These are phyloP conservation scores for Fusarium sambucinum DNA, from an alignment of 2,329 filamentous ascomycete species.

Conservation along the genomic window DNA sequence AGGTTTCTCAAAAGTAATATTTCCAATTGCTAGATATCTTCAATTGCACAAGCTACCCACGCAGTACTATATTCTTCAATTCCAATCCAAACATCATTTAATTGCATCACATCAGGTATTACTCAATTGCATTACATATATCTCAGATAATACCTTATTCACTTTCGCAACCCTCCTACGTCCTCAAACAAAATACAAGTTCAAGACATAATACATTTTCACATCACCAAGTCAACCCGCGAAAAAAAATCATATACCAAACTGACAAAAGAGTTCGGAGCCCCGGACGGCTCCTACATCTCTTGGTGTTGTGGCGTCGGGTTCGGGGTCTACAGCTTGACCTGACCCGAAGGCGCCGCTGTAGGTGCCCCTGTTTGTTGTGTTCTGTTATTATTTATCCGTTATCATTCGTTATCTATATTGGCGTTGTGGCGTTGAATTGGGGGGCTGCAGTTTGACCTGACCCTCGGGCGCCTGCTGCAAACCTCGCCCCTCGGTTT, in stretches of 20 bases:
- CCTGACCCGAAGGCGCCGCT: constrained; percentile 35
- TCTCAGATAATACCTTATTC: not conserved
- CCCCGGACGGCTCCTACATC: constrained; percentile 46
- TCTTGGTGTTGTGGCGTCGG: constrained; percentile 33
- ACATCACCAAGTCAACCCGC: not conserved
- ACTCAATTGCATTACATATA: not conserved
- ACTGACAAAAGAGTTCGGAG: constrained; percentile 49
- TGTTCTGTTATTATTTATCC: too few relatives aligned
- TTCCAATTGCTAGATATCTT: not conserved
- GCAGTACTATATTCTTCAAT: not conserved
- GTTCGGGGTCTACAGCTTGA: constrained; percentile 38
- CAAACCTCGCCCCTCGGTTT: too few relatives aligned
- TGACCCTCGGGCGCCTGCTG: too few relatives aligned
- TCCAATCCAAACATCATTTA: not conserved
- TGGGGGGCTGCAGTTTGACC: too few relatives aligned
- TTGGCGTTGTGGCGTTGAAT: constrained; percentile 38
- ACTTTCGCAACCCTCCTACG: not conserved
- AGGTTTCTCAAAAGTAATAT: not conserved
- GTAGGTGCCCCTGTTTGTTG: too few relatives aligned
- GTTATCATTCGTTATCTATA: too few relatives aligned
- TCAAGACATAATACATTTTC: not conserved
- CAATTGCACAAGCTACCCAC: not conserved
- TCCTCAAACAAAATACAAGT: too few relatives aligned
- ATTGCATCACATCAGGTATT: too few relatives aligned
- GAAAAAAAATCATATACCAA: not conserved